Conservation (phyloP, 257 asterid genomes). For the Ilex aquifolium region DNA sequence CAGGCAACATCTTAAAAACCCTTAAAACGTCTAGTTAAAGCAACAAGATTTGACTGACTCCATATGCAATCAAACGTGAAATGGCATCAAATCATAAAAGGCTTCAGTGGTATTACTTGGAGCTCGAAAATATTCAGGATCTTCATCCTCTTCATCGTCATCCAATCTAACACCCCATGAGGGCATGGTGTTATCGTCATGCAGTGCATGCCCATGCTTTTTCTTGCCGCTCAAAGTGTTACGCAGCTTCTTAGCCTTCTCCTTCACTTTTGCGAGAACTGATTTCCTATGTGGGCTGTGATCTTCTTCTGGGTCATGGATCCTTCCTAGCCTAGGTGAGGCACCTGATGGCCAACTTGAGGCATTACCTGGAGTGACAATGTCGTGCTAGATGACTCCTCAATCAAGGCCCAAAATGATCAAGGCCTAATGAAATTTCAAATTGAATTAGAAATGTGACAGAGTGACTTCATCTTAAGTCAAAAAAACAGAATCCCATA, state of each 20-base stretch:
- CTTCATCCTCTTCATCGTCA: slow-evolving; percentile 35
- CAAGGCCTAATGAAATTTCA: not conserved
- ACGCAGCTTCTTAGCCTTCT: slow-evolving; percentile 68
- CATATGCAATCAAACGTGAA: not conserved
- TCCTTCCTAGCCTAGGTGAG: slow-evolving; percentile 25
- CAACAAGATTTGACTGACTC: no score
- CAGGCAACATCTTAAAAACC: no score
- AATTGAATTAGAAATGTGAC: no score
- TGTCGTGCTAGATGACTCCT: no score
- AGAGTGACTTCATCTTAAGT: no score
- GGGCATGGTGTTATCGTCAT: slow-evolving; percentile 23
- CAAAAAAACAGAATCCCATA: not conserved
- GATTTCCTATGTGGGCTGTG: slow-evolving; percentile 49
- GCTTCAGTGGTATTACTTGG: slow-evolving; percentile 77
- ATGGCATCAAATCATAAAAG: no score
- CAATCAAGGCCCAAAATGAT: no score
- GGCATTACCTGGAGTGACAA: no score
- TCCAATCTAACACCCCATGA: slow-evolving; percentile 41
- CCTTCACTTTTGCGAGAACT: slow-evolving; percentile 68
- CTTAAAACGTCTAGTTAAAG: no score
- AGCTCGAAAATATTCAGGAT: slow-evolving; percentile 93
- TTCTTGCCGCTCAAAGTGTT: slow-evolving; percentile 43
- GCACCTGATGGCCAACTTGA: not conserved
- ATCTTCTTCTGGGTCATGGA: slow-evolving; percentile 47
- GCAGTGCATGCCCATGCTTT: slow-evolving; percentile 29